These are phyloP conservation scores for Fusarium sublunatum DNA, from an alignment of 2,329 filamentous ascomycete genomes.

Conservation along the genomic window DNA sequence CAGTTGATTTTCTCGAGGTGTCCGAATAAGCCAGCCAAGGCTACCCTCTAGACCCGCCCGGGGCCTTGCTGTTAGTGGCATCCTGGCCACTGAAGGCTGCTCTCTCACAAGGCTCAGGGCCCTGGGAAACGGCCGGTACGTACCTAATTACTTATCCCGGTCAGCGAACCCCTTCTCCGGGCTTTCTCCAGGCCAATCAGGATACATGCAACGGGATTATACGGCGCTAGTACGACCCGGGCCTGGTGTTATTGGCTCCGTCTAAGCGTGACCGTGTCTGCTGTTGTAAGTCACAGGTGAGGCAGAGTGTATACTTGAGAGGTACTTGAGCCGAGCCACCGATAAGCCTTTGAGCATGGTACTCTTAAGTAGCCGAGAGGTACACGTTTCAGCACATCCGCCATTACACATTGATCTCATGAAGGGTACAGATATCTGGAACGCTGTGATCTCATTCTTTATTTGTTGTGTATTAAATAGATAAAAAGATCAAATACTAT, in stretches of 20 bases:
- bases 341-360: constrained; percentile 17
- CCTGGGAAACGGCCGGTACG: constrained; percentile 32
- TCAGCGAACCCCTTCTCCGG: constrained; percentile 44
- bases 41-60: constrained; percentile 33
- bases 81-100: constrained; percentile 35
- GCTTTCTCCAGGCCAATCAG: constrained; percentile 50
- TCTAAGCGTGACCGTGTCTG: constrained; percentile 38
- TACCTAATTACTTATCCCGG: constrained; percentile 30
- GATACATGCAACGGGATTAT: constrained; percentile 14
- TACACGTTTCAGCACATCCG: constrained; percentile 18
- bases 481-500: no score
- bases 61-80: constrained; percentile 37
- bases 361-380: constrained; percentile 27
- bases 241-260: constrained; percentile 22
- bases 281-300: constrained; percentile 33
- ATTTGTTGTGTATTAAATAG: background rate
- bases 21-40: constrained; percentile 53
- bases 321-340: constrained; percentile 31
- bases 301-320: constrained; percentile 24
- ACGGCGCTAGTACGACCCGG: constrained; percentile 38
- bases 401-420: constrained; percentile 8
- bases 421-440: background rate
- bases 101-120: constrained; percentile 31
- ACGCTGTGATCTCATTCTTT: constrained; percentile 21
- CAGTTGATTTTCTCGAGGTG: constrained; percentile 54